Evolutionary conservation across 2,329 filamentous ascomycete genomes (phyloP).

Genomic region (Madurella fahalii): DNA sequence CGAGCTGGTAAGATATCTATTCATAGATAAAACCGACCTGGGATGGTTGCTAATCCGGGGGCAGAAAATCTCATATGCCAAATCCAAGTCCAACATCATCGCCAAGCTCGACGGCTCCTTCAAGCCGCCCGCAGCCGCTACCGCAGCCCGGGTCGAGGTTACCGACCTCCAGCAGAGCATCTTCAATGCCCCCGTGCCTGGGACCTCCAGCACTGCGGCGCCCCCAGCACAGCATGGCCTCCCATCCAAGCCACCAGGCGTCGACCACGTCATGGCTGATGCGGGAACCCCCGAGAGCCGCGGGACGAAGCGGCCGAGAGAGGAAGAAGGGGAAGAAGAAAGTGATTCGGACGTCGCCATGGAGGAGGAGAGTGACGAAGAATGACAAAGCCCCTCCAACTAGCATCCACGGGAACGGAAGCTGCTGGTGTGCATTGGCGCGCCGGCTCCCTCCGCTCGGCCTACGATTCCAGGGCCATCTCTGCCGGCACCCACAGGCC

Average conservation of each 20-base stretch:
- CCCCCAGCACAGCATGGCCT: slow-evolving; percentile 36
- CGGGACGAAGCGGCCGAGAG: slow-evolving; percentile 67
- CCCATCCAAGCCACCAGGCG: slow-evolving; percentile 46
- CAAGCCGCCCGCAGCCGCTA: slow-evolving; percentile 57
- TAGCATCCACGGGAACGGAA: slow-evolving; percentile 10
- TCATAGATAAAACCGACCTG: slow-evolving; percentile 18
- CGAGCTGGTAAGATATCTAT: slow-evolving; percentile 62
- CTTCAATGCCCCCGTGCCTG: slow-evolving; percentile 64
- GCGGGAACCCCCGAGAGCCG: slow-evolving; percentile 51
- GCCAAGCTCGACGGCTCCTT: slow-evolving; percentile 91
- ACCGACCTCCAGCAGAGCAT: slow-evolving; percentile 77
- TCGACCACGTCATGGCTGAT: slow-evolving; percentile 48
- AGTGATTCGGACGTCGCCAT: slow-evolving; percentile 59
- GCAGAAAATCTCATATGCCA: slow-evolving; percentile 88
- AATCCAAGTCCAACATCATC: slow-evolving; percentile 81
- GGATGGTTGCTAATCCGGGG: slow-evolving; percentile 9
- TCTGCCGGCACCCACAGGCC: slow-evolving; percentile 72
- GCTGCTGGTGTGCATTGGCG: background rate
- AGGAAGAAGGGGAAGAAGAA: slow-evolving; percentile 63
- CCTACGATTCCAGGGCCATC: slow-evolving; percentile 47
- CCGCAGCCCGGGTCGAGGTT: slow-evolving; percentile 55
- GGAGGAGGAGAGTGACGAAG: slow-evolving; percentile 70
- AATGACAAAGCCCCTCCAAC: slow-evolving; percentile 42
- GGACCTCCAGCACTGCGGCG: slow-evolving; percentile 40
- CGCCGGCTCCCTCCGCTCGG: slow-evolving; percentile 1